These are phyloP conservation scores for Tuber calosporum DNA, from an alignment of 495 filamentous ascomycete genomes.

Conservation along the genomic window DNA sequence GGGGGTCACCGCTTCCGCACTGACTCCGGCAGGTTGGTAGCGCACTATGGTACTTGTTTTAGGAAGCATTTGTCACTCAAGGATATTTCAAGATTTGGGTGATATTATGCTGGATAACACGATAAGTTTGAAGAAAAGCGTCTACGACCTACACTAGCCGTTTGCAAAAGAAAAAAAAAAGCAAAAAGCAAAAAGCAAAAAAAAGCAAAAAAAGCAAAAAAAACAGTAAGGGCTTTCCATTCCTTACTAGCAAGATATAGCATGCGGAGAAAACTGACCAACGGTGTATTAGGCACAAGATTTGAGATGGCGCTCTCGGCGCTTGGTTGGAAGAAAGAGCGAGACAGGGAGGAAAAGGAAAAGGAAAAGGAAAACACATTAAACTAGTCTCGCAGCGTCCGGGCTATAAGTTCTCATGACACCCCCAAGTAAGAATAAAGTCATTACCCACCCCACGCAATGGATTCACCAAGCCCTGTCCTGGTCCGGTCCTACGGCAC, in stretches of 20 bases:
- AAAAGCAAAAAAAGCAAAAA: too few species aligned
- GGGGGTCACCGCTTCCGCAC: background rate
- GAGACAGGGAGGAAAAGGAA: background rate
- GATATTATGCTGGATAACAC: background rate
- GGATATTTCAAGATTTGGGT: background rate
- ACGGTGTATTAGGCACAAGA: background rate
- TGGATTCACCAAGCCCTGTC: background rate
- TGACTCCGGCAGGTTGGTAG: background rate
- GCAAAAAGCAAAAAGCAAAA: too few species aligned
- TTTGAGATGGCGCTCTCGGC: background rate
- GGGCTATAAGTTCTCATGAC: background rate
- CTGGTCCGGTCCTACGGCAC: slow-evolving; percentile 9
- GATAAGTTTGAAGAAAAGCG: background rate
- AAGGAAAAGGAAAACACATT: background rate
- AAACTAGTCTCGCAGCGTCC: background rate
- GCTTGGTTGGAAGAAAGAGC: background rate
- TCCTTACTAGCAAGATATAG: background rate
- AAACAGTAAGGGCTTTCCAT: background rate
- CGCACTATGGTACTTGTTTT: background rate
- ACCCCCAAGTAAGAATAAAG: background rate
- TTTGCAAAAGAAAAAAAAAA: too few species aligned
- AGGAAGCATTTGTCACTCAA: background rate
- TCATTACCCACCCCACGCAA: background rate
- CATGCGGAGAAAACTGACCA: background rate
- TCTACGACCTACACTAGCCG: background rate